Base-by-base conservation (phyloP, 1,139 yeast genomes). In the Casaregolazyma suthepensis region DNA sequence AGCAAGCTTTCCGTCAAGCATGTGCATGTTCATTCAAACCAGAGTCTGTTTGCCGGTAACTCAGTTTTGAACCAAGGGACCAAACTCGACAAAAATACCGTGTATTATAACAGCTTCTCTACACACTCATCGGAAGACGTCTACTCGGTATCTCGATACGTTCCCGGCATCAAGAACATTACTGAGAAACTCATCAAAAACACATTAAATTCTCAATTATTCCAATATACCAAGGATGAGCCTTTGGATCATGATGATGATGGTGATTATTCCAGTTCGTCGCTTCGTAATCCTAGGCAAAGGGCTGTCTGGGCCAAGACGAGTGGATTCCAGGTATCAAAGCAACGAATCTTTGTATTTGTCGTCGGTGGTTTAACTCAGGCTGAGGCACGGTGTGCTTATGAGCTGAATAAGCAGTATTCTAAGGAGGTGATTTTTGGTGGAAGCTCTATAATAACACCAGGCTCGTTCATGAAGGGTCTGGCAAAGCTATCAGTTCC, bases 331-430 rank as follows among this genome's bases (percentile, higher is more conserved):
- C 71, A 64, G 46, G 74, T 77, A n/a, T 79, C 81, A 46, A 79
- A 81, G 59, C 96, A 87, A 63, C 72, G 93, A 48, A 76, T 91
- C 7, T 81, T 91, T 61, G 82, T 90, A 56, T 93, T 83, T 65
- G 80, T 90, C 43, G 79, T 88, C 31, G 99, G 99, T 20, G 99
- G 99, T 10, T 72, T 87, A 43, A 89, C 98, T 0, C 82, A 85
- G 59, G 80, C 91, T 2, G 99, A 94, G 67, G 73, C 87, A 45
- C 78, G 94, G 55, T 78, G 89, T 5, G 83, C 85, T 13, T 85
- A 88, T 62, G 94, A 88, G 61, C 75, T 90, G 49, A 79, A 89
- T 5, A 69, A 74, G 18, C 71, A 78, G 48, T 75, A 80, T 56
- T 81, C 85, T 61, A 84, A 82, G 65, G 96, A 89, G 59, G 79